These are phyloP conservation scores for Coemansia sp. DNA, from an alignment of 192 early-diverging fungal genomes.

Conservation along the genomic window DNA sequence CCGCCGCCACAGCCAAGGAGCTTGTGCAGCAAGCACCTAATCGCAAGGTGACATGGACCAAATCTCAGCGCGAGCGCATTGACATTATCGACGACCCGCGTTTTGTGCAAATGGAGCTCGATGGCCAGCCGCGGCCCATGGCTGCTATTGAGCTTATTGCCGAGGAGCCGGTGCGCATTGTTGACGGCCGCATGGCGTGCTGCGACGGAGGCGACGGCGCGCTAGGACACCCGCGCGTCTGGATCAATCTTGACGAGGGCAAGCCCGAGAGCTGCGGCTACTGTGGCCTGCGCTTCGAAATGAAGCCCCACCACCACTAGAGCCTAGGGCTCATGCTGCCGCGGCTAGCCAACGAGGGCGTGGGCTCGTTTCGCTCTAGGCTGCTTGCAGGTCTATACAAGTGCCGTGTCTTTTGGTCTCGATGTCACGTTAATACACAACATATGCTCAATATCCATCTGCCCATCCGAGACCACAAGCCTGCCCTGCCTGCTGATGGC, in stretches of 20 bases:
- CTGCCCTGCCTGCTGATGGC: too few species aligned
- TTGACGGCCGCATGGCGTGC: constrained; percentile 66
- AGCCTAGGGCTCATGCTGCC: background rate
- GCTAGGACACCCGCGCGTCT: constrained; percentile 91
- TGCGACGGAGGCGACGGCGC: constrained; percentile 90
- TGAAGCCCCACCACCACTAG: constrained; percentile 67
- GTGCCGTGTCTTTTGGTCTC: background rate
- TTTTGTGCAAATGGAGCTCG: constrained; percentile 80
- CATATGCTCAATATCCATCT: background rate
- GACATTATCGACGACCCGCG: constrained; percentile 72
- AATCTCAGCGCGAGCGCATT: constrained; percentile 65
- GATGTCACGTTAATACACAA: background rate
- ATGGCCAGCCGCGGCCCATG: constrained; percentile 80
- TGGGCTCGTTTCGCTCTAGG: background rate
- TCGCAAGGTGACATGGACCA: constrained; percentile 70
- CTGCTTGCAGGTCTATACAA: too few species aligned
- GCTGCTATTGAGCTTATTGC: constrained; percentile 90
- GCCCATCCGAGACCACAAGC: too few species aligned
- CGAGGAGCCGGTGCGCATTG: constrained; percentile 77
- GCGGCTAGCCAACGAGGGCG: background rate
- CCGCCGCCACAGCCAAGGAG: constrained; percentile 14
- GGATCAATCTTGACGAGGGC: constrained; percentile 75
- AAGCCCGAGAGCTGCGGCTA: constrained; percentile 70
- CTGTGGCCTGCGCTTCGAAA: constrained; percentile 81
- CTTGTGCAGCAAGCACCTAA: constrained; percentile 69